phyloP scores from a whole-genome alignment of 1,284 basidiomycete genomes.

The Tilletia walkeri region DNA sequence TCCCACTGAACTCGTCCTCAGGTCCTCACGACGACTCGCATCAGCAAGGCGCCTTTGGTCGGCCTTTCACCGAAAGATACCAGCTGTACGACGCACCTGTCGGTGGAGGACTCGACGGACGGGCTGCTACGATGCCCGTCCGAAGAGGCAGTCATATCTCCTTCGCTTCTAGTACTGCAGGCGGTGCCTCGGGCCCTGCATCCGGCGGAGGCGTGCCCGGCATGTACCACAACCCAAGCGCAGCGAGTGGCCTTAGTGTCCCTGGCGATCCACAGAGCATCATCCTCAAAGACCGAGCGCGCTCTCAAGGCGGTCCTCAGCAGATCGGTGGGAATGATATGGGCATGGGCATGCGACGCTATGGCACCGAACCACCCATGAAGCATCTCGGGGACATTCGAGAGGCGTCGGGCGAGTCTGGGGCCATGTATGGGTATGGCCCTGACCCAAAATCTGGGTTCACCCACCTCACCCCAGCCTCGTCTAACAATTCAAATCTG shows the following conservation, averaged over 20 bases:
- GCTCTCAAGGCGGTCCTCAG: not conserved
- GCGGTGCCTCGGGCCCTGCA: not conserved
- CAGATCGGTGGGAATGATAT: not conserved
- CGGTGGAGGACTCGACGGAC: not conserved
- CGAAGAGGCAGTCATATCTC: constrained; percentile 12
- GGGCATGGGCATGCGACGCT: not conserved
- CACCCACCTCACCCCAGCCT: not conserved
- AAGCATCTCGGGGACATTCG: not conserved
- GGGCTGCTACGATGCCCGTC: not conserved
- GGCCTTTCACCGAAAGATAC: constrained; percentile 36
- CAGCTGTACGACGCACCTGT: constrained; percentile 49
- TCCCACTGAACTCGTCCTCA: not conserved
- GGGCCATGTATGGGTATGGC: not conserved
- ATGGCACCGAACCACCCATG: not conserved
- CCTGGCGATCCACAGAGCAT: not conserved
- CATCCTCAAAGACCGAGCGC: constrained; percentile 4
- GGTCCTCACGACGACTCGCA: not conserved
- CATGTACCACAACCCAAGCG: not conserved
- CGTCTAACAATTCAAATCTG: constrained; percentile 1
- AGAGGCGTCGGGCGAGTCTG: constrained; percentile 8
- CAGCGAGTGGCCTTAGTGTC: not conserved
- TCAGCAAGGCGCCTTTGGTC: constrained; percentile 19
- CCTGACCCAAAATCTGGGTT: not conserved
- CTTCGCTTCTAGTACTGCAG: constrained; percentile 11
- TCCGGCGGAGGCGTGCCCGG: not conserved